Percentiles rank a stretch among this genome's conserved stretches.
Conservation (phyloP, 176 grass and related monocot species). For the Thinopyrum elongatum region DNA sequence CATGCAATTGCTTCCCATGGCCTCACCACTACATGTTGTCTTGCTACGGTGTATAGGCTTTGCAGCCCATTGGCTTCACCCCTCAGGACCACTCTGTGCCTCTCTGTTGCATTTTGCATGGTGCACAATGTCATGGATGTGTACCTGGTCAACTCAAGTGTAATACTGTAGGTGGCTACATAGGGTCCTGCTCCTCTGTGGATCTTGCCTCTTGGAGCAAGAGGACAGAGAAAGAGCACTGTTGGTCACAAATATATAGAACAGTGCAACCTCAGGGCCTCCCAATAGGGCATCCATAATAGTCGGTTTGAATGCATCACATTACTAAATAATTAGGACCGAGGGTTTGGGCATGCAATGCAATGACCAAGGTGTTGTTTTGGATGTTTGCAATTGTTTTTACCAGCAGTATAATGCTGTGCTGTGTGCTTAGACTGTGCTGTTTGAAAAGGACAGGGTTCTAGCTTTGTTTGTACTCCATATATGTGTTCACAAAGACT, state of each 20-base stretch:
- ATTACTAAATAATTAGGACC: not conserved
- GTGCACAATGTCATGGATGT: not conserved
- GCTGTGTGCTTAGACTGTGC: not conserved
- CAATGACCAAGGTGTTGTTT: not conserved
- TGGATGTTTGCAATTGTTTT: not conserved
- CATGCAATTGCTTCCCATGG: not conserved
- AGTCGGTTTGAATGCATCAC: not conserved
- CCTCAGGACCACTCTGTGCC: not conserved
- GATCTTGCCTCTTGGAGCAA: not conserved
- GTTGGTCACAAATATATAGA: not conserved
- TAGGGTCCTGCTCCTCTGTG: not conserved
- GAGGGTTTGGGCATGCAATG: too few species aligned
- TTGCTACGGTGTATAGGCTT: not conserved
- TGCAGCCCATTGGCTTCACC: not conserved
- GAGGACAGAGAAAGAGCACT: not conserved
- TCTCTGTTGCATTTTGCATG: not conserved
- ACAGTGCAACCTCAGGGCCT: not conserved
- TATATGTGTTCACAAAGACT: not conserved
- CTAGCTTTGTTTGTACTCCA: not conserved
- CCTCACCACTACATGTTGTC: constrained; percentile 23
- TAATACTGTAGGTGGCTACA: not conserved
- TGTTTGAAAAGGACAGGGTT: constrained; percentile 22
- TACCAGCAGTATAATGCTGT: not conserved
- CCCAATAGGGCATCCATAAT: not conserved
- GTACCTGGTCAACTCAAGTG: not conserved